Evolutionary conservation across 2,329 filamentous ascomycete species (phyloP).

Genomic region (Colletotrichum lentis): DNA sequence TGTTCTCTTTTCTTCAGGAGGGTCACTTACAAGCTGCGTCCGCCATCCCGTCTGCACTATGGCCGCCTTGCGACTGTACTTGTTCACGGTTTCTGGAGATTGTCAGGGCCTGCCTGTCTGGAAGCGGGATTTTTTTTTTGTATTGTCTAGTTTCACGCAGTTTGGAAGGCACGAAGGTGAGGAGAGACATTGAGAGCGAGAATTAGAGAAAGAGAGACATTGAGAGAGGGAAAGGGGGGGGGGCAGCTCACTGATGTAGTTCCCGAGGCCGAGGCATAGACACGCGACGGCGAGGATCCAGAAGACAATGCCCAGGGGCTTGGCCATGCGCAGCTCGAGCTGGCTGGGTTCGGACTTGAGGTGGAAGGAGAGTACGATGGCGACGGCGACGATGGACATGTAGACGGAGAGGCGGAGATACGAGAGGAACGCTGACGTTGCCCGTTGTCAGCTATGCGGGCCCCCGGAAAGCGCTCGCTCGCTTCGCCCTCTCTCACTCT

Average conservation of each 20-base stretch:
- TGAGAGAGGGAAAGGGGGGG: background rate
- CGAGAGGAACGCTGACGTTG: constrained; percentile 77
- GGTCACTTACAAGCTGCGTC: constrained; percentile 76
- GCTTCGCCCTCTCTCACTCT: too few relatives aligned
- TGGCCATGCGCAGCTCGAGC: constrained; percentile 78
- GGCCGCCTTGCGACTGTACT: constrained; percentile 80
- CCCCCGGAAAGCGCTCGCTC: too few relatives aligned
- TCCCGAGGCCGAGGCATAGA: constrained; percentile 78
- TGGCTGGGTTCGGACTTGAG: constrained; percentile 75
- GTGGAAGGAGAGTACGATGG: constrained; percentile 93
- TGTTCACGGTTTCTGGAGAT: constrained; percentile 70
- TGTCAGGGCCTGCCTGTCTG: background rate
- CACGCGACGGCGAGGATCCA: constrained; percentile 84
- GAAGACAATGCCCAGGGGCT: constrained; percentile 87
- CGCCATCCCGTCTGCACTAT: constrained; percentile 94
- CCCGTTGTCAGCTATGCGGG: background rate
- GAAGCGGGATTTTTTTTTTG: too few relatives aligned
- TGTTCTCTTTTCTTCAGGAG: too few relatives aligned
- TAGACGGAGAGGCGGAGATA: constrained; percentile 90
- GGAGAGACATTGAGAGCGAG: too few relatives aligned
- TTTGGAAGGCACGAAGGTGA: too few relatives aligned
- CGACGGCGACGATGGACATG: constrained; percentile 87
- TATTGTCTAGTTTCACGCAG: too few relatives aligned
- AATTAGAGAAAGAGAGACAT: background rate
- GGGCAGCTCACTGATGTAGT: constrained; percentile 76